Base-by-base conservation (phyloP, 495 filamentous ascomycete species). In the Penicillium steckii region DNA sequence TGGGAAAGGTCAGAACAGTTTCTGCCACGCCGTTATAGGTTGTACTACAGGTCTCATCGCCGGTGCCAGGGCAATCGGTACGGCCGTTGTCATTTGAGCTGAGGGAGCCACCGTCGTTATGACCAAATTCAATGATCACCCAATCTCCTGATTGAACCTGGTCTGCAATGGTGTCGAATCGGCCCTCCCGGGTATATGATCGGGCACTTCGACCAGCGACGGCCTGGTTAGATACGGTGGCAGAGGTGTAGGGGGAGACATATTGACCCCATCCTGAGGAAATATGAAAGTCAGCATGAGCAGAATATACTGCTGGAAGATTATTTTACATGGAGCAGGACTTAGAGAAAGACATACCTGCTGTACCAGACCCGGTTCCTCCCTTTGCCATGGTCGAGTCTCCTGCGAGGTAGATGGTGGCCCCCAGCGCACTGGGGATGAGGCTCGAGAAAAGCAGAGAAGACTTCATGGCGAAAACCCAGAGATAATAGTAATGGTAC, bases 81-180 rank as follows among this genome's bases (percentile, higher is more conserved):
- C 82, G 80, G 18, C 80, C 81, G 64, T 86, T 85, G 64, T 86
- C 83, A 4, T 48, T 74, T 13, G 53, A 69, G 7, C 71, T 68
- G 3, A 85, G 75, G 4, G 78, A 81, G 9, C 82, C 81, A 46
- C 83, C 83, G 57, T 85, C 83, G 62, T 86, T 86, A 72, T 86
- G 83, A 1, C 83, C 83, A 52, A 86, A 84, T 56, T 82, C 80
- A 58, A 85, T 83, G 40, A 85, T 68, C 32, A 85, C 80, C 62
- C 71, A 80, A 64, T 86, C 83, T 38, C 77, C 79, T 7, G 70
- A 19, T 30, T 73, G 48, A 15, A 85, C 67, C 17, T 67, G 50
- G 40, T 60, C 52, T 57, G 78, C 76, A 54, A 86, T 75, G 12
- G 70, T 71, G 37, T 71, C 55, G 72, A 86, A 86, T 23, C 80